Evolutionary conservation across 2,329 filamentous ascomycete species (phyloP).

Genomic region (Fusarium albosuccineum): DNA sequence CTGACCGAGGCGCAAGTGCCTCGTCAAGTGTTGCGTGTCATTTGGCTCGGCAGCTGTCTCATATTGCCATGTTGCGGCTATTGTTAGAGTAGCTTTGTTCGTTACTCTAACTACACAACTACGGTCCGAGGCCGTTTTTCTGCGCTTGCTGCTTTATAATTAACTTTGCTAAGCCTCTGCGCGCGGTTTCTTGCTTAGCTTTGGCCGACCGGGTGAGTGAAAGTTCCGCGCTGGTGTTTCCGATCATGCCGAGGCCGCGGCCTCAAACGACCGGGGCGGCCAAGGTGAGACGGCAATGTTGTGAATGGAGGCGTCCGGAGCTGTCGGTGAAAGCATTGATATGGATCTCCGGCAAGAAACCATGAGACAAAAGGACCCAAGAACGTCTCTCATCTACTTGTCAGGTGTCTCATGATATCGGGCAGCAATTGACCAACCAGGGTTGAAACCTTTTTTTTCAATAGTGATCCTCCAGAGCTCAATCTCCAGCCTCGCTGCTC

Average conservation of each 20-base stretch:
- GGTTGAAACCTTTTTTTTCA: background rate
- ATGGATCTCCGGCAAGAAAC: background rate
- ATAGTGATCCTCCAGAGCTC: background rate
- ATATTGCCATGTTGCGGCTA: no score
- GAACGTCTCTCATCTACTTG: slow-evolving; percentile 9
- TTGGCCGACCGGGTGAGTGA: background rate
- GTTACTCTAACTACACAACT: background rate
- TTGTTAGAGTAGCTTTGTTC: no score
- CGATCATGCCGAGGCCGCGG: background rate
- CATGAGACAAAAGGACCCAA: slow-evolving; percentile 23
- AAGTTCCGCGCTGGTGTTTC: slow-evolving; percentile 4
- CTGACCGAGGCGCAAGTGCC: slow-evolving; percentile 2
- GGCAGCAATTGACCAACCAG: slow-evolving; percentile 12
- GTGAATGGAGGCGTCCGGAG: slow-evolving; percentile 17
- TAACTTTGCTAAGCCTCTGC: slow-evolving; percentile 1
- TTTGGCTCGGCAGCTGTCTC: background rate
- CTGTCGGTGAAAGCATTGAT: slow-evolving; percentile 10
- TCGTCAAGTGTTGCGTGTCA: slow-evolving; percentile 11
- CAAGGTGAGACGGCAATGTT: slow-evolving; percentile 8
- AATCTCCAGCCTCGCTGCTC: slow-evolving; percentile 4
- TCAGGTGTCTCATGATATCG: slow-evolving; percentile 31
- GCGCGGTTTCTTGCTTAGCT: slow-evolving; percentile 7
- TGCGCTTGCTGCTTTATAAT: background rate
- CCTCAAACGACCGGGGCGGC: slow-evolving; percentile 3
- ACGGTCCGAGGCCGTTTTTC: background rate